A percentile compares a stretch with the other conserved stretches of the same genome.
Evolutionary conservation across 2,329 filamentous ascomycete genomes (phyloP).

Genomic region (Nannizzia gypsea): DNA sequence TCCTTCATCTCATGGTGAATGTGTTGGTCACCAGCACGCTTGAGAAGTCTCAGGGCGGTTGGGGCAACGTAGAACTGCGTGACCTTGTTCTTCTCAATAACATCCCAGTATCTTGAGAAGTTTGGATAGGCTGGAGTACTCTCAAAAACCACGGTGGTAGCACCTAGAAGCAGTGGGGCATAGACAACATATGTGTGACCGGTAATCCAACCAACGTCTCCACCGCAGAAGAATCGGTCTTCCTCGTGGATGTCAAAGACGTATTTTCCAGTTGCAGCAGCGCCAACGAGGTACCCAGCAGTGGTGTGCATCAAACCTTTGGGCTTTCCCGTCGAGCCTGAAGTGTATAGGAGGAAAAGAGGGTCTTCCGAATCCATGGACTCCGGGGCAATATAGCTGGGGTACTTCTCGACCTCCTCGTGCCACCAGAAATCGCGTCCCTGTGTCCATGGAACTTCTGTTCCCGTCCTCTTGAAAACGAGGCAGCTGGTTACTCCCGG

Average conservation of each 20-base stretch:
- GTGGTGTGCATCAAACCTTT: constrained; percentile 99
- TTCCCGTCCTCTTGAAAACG: constrained; percentile 89
- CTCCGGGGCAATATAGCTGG: constrained; percentile 80
- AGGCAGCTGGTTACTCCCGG: constrained; percentile 74
- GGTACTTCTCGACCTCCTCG: constrained; percentile 95
- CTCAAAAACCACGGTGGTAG: constrained; percentile 93
- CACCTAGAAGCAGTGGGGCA: constrained; percentile 81
- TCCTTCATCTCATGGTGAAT: constrained; percentile 83
- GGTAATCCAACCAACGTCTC: constrained; percentile 98
- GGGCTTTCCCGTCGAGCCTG: constrained; percentile 93
- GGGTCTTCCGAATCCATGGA: constrained; percentile 87
- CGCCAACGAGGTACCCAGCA: constrained; percentile 85
- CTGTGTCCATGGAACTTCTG: constrained; percentile 79
- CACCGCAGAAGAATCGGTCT: constrained; percentile 93
- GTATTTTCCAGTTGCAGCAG: constrained; percentile 90
- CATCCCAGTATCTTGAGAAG: constrained; percentile 98
- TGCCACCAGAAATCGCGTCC: constrained; percentile 97
- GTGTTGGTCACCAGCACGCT: constrained; percentile 88
- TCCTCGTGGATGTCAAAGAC: constrained; percentile 95
- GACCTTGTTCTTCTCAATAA: constrained; percentile 86
- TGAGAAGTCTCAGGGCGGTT: constrained; percentile 81
- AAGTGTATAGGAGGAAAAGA: constrained; percentile 94
- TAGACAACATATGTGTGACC: constrained; percentile 98
- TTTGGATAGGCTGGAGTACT: constrained; percentile 94
- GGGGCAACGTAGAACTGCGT: constrained; percentile 98